A percentile compares a stretch with the other conserved stretches of the same genome.
Evolutionary conservation across 1,284 basidiomycete genomes (phyloP).

Genomic region (Ceratobasidium theobromae): DNA sequence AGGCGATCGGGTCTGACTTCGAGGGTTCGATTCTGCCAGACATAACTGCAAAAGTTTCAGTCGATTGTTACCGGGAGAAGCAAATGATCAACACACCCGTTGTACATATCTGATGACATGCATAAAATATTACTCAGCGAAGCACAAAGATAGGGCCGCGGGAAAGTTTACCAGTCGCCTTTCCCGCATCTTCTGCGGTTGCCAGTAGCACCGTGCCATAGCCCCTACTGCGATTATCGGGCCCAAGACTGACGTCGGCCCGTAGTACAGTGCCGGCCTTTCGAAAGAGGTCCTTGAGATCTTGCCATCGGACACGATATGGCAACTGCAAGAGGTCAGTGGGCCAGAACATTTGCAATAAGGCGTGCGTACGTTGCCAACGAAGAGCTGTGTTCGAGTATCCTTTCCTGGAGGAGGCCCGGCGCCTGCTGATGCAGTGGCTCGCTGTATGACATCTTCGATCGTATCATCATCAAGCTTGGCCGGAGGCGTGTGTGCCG

Average conservation of each 20-base stretch:
- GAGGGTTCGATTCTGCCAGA: slow-evolving; percentile 85
- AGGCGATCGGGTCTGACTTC: slow-evolving; percentile 86
- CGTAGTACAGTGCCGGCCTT: slow-evolving; percentile 92
- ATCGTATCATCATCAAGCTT: slow-evolving; percentile 45
- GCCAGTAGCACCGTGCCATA: slow-evolving; percentile 93
- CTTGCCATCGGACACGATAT: slow-evolving; percentile 93
- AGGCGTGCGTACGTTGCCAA: slow-evolving; percentile 71
- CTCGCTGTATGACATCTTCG: slow-evolving; percentile 77
- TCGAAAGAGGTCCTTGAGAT: slow-evolving; percentile 96
- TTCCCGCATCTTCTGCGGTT: slow-evolving; percentile 86
- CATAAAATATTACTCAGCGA: background rate
- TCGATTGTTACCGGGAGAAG: background rate
- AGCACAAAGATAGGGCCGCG: background rate
- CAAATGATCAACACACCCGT: slow-evolving; percentile 62
- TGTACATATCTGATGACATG: slow-evolving; percentile 65
- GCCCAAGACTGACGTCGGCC: slow-evolving; percentile 89
- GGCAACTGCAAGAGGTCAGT: slow-evolving; percentile 62
- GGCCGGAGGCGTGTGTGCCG: slow-evolving; percentile 6
- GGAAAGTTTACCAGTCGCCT: slow-evolving; percentile 61
- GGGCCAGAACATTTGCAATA: slow-evolving; percentile 20
- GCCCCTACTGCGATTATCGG: slow-evolving; percentile 88
- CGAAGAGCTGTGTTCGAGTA: slow-evolving; percentile 86
- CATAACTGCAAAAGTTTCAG: slow-evolving; percentile 3
- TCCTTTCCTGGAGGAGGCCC: slow-evolving; percentile 58
- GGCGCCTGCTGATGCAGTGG: slow-evolving; percentile 60